A percentile compares a stretch with the other conserved stretches of the same genome.
phyloP scores from a whole-genome alignment of 345 rosid genomes.

The Citrus unshiu region DNA sequence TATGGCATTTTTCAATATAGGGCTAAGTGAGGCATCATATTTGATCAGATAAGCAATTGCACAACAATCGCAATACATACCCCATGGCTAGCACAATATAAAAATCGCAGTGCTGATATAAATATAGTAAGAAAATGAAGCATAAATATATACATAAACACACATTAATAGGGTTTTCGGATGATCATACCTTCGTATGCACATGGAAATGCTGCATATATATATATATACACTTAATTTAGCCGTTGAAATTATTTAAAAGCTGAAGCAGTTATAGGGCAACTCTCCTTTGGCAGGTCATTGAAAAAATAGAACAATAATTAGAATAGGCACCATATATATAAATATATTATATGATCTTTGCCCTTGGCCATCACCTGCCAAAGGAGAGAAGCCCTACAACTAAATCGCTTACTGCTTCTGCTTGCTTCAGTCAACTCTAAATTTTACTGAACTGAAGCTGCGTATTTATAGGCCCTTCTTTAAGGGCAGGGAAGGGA shows the following conservation, averaged over 20 bases:
- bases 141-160: background rate
- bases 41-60: background rate
- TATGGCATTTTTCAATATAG: background rate
- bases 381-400: constrained; percentile 71
- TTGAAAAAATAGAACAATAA: background rate
- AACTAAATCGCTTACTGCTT: constrained; percentile 48
- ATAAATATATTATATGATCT: no score
- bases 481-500: background rate
- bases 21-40: background rate
- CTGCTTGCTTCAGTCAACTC: background rate
- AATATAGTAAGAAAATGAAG: background rate
- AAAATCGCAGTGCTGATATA: background rate
- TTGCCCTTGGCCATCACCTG: constrained; percentile 25
- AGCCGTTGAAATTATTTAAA: constrained; percentile 12
- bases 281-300: constrained; percentile 93
- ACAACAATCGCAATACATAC: no score
- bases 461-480: constrained; percentile 9
- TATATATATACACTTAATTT: background rate
- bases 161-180: background rate
- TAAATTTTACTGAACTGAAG: constrained; percentile 3
- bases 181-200: background rate
- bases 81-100: no score
- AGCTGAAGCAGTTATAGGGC: constrained; percentile 73
- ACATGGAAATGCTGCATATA: background rate
- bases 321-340: no score